phyloP scores from a whole-genome alignment of 257 asterid species.

The Primulina huaijiensis region DNA sequence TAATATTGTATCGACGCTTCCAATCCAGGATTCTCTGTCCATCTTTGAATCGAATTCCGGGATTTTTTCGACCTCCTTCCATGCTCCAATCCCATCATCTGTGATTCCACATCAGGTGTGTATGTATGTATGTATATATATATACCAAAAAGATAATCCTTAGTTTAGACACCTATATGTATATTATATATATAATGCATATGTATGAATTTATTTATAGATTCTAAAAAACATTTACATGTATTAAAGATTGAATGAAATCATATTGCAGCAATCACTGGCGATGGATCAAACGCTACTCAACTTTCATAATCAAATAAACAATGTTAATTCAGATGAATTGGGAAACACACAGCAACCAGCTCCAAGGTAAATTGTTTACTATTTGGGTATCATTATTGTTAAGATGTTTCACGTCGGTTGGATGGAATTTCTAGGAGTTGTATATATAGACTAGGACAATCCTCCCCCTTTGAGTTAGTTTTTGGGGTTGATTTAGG shows the following conservation, averaged over 20 bases:
- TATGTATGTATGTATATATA: no score
- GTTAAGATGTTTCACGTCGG: no score
- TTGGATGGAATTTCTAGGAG: no score
- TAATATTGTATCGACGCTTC: conserved; percentile 13
- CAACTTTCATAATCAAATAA: conserved; percentile 16
- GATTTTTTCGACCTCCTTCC: background rate
- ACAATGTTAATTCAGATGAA: conserved; percentile 20
- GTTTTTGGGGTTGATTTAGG: no score
- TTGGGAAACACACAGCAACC: conserved; percentile 14
- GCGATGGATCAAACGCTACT: conserved; percentile 25
- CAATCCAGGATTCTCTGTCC: conserved; percentile 16
- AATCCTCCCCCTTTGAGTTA: no score
- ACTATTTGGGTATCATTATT: no score
- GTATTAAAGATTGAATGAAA: background rate
- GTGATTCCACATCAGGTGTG: conserved; percentile 29
- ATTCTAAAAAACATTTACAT: no score
- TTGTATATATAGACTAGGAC: no score
- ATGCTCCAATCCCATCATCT: conserved; percentile 5
- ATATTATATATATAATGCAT: no score
- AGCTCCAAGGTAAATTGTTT: conserved; percentile 32
- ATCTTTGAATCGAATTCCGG: conserved; percentile 18
- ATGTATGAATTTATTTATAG: no score
- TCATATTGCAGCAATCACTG: conserved; percentile 25
- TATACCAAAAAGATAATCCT: no score
- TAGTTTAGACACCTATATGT: no score